These are phyloP conservation scores for Achaetomiella virescens DNA, from an alignment of 495 filamentous ascomycete genomes.

Conservation along the genomic window DNA sequence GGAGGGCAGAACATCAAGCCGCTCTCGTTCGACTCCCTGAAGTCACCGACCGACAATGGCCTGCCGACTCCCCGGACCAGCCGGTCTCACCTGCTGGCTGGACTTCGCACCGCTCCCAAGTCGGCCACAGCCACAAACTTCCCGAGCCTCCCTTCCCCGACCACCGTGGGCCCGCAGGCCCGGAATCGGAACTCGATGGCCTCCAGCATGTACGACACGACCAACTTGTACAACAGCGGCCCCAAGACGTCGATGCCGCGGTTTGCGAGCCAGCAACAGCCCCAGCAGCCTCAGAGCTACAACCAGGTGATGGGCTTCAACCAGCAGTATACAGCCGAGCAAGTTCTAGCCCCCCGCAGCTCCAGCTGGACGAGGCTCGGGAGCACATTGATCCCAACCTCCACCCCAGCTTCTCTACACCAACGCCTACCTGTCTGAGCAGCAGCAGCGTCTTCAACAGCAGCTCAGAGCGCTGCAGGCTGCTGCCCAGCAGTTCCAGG, in stretches of 20 bases:
- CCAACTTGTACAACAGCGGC: slow-evolving; percentile 39
- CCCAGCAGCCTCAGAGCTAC: slow-evolving; percentile 24
- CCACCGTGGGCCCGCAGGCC: slow-evolving; percentile 24
- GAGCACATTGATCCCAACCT: slow-evolving; percentile 73
- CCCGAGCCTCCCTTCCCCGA: slow-evolving; percentile 60
- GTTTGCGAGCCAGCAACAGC: slow-evolving; percentile 26
- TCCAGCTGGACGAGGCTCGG: slow-evolving; percentile 61
- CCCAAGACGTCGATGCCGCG: slow-evolving; percentile 50
- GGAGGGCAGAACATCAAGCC: slow-evolving; percentile 81
- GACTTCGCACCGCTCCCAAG: slow-evolving; percentile 87
- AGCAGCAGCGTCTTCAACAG: slow-evolving; percentile 74
- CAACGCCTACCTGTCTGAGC: slow-evolving; percentile 77
- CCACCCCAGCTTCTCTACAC: slow-evolving; percentile 77
- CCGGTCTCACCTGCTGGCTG: slow-evolving; percentile 88
- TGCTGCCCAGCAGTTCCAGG: slow-evolving; percentile 70
- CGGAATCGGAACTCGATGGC: slow-evolving; percentile 43
- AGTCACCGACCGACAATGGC: slow-evolving; percentile 45
- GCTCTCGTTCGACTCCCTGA: slow-evolving; percentile 64
- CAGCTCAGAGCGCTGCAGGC: slow-evolving; percentile 52
- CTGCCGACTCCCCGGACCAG: slow-evolving; percentile 82
- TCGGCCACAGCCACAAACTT: slow-evolving; percentile 61
- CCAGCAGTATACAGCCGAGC: slow-evolving; percentile 58
- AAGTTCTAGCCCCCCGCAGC: slow-evolving; percentile 79
- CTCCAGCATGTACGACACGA: slow-evolving; percentile 42
- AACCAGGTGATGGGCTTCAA: slow-evolving; percentile 25